phyloP scores from a whole-genome alignment of 169 alveolate genomes.

The Ichthyophthirius multifiliis region DNA sequence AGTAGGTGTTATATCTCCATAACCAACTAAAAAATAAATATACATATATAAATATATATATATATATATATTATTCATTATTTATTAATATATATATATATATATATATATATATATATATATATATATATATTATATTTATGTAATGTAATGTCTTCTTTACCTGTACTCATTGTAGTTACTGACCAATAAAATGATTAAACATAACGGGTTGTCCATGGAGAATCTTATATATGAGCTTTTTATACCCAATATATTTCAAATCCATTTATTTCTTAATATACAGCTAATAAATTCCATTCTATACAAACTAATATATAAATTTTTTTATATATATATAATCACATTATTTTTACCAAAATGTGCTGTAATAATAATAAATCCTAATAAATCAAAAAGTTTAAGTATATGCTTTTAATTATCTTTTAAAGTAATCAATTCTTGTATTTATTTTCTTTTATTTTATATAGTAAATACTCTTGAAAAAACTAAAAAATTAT shows the following conservation, averaged over 20 bases:
- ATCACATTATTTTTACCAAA: not conserved
- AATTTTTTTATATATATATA: not conserved
- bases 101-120: too few species aligned
- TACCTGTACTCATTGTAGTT: conserved; percentile 4
- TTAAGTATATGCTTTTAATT: not conserved
- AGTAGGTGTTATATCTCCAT: not conserved
- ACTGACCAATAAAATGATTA: not conserved
- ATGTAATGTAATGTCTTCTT: too few species aligned
- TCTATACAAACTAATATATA: not conserved
- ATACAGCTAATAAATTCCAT: not conserved
- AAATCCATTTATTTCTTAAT: not conserved
- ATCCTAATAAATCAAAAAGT: not conserved
- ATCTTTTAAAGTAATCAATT: not conserved
- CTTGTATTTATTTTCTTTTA: not conserved
- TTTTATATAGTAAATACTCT: not conserved
- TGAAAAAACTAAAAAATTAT: not conserved
- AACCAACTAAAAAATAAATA: too few species aligned
- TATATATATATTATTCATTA: too few species aligned
- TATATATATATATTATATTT: too few species aligned
- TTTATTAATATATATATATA: too few species aligned
- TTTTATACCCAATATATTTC: not conserved
- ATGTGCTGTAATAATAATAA: not conserved
- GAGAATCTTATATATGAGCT: not conserved
- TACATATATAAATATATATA: too few species aligned
- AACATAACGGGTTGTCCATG: not conserved